Conservation (phyloP, 2,329 filamentous ascomycete species). For the Ceratocystis harringtonii region DNA sequence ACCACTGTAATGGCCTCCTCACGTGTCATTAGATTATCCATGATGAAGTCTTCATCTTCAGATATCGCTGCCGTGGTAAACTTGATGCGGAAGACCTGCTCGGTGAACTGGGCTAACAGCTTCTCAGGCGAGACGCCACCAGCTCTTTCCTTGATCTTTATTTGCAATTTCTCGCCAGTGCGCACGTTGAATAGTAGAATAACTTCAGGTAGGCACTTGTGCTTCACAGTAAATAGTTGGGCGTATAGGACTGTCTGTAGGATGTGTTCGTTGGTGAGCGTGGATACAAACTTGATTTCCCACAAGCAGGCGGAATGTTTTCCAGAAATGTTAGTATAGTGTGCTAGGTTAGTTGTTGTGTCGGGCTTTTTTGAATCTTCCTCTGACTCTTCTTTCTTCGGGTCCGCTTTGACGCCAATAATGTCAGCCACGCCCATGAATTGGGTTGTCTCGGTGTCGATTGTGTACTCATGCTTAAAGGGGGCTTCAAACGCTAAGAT, state of each 20-base stretch:
- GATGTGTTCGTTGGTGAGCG: conserved; percentile 21
- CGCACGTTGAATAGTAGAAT: conserved; percentile 22
- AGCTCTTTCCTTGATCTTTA: conserved; percentile 13
- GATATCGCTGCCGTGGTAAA: conserved; percentile 16
- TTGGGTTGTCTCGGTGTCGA: not conserved
- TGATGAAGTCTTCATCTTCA: conserved; percentile 18
- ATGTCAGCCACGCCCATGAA: conserved; percentile 5
- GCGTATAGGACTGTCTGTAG: conserved; percentile 22
- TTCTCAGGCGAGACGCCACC: not conserved
- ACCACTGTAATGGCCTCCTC: conserved; percentile 1
- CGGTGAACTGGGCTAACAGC: conserved; percentile 16
- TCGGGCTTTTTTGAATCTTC: not conserved
- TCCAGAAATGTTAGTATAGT: not conserved
- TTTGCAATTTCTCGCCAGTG: conserved; percentile 21
- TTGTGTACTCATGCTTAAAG: not conserved
- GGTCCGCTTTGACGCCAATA: conserved; percentile 5
- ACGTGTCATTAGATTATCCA: not conserved
- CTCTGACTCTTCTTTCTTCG: not conserved
- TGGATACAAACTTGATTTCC: conserved; percentile 24
- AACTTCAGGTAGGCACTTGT: conserved; percentile 16
- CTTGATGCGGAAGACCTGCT: conserved; percentile 19
- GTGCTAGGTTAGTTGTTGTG: not conserved
- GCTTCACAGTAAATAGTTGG: conserved; percentile 18
- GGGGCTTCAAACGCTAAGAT: conserved; percentile 5
- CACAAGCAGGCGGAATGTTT: conserved; percentile 18